Conservation (phyloP, 1,284 basidiomycete genomes). For the Pyrrhoderma noxium region DNA sequence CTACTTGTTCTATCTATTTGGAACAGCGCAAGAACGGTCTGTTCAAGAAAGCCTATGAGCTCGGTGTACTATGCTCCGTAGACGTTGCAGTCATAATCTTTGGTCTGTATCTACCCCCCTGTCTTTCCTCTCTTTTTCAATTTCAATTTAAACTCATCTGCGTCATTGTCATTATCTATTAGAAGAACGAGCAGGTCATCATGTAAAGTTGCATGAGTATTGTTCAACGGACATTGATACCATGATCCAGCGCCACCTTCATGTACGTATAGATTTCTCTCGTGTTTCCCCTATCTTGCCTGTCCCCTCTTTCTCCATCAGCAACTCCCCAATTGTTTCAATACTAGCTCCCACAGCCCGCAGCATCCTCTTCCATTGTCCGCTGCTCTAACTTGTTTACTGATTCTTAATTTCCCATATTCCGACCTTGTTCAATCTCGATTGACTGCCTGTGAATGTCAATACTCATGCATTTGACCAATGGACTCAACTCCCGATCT, state of each 20-base stretch:
- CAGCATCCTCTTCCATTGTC: background rate
- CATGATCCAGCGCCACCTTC: slow-evolving; percentile 43
- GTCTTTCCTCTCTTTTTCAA: background rate
- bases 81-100: slow-evolving; percentile 38
- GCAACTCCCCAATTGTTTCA: background rate
- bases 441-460: too few relatives aligned
- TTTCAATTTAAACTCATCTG: background rate
- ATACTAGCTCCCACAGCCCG: background rate
- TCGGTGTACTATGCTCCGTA: slow-evolving; percentile 38
- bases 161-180: background rate
- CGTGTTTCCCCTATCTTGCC: background rate
- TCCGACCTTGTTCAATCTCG: too few relatives aligned
- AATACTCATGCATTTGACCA: background rate
- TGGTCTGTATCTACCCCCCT: slow-evolving; percentile 31
- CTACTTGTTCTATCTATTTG: background rate
- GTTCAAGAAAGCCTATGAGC: slow-evolving; percentile 44
- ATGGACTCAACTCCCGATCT: too few relatives aligned
- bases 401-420: background rate
- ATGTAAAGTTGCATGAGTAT: slow-evolving; percentile 58
- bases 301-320: slow-evolving; percentile 2
- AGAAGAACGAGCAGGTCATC: slow-evolving; percentile 49
- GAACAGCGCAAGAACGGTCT: slow-evolving; percentile 37
- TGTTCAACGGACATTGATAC: slow-evolving; percentile 47
- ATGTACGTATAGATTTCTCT: slow-evolving; percentile 27
- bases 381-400: background rate